These are phyloP conservation scores for Artomyces pyxidatus DNA, from an alignment of 768 basidiomycete species.

Conservation along the genomic window DNA sequence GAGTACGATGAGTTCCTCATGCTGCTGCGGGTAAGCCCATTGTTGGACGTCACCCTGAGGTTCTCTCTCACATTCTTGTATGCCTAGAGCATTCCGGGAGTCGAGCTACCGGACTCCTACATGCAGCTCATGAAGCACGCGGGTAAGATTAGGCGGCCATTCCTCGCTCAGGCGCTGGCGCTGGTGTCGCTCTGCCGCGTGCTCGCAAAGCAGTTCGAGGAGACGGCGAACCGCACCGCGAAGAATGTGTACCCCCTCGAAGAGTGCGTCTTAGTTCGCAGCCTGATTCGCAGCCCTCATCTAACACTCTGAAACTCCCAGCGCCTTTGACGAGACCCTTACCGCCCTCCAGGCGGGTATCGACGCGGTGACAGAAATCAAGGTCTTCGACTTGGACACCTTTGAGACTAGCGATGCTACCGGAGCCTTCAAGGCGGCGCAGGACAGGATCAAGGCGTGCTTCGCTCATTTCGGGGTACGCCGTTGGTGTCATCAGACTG, in stretches of 20 bases:
- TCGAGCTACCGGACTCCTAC: not conserved
- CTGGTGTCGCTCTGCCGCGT: conserved; percentile 9
- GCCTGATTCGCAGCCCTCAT: not conserved
- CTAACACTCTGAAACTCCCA: not conserved
- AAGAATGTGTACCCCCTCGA: conserved; percentile 2
- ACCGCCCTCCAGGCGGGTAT: conserved; percentile 1
- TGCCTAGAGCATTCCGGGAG: not conserved
- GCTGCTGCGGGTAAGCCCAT: conserved; percentile 1
- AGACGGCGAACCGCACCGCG: not conserved
- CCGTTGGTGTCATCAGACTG: conserved; percentile 31
- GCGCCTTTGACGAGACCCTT: conserved; percentile 6
- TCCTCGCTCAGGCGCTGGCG: conserved; percentile 9
- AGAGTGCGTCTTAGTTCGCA: conserved; percentile 3
- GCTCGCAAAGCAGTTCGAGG: conserved; percentile 4
- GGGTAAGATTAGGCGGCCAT: conserved; percentile 8
- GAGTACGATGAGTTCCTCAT: conserved; percentile 3
- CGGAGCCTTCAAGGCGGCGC: not conserved
- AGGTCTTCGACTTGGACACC: not conserved
- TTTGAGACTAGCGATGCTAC: conserved; percentile 5
- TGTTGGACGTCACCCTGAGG: not conserved
- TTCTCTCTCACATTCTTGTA: not conserved
- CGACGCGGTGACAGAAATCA: conserved; percentile 6
- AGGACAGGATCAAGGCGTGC: not conserved
- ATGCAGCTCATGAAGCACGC: conserved; percentile 8
- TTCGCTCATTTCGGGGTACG: conserved; percentile 6